Conservation (phyloP, 1,284 basidiomycete genomes). For the Anthracocystis walkeri region DNA sequence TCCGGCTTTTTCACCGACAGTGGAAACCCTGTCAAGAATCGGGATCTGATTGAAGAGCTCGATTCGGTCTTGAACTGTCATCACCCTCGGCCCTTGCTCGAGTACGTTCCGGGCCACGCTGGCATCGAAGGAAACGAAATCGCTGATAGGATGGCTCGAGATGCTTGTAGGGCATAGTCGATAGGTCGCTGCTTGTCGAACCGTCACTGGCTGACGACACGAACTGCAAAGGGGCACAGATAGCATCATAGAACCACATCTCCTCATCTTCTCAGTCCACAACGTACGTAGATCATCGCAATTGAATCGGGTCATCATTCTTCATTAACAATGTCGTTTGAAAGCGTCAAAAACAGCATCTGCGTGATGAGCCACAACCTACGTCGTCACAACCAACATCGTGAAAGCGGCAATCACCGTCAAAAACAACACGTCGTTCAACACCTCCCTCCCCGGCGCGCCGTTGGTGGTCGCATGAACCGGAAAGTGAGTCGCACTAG, state of each 20-base stretch:
- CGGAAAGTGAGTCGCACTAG: slow-evolving; percentile 13
- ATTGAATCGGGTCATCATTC: no score
- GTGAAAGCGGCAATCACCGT: slow-evolving; percentile 23
- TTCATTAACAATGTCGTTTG: no score
- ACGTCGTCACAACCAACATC: slow-evolving; percentile 19
- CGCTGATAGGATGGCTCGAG: slow-evolving; percentile 73
- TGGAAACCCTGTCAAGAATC: slow-evolving; percentile 77
- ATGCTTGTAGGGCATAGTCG: not conserved
- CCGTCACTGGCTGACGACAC: slow-evolving; percentile 61
- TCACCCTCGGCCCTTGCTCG: slow-evolving; percentile 69
- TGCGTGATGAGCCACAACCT: not conserved
- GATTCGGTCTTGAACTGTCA: slow-evolving; percentile 39
- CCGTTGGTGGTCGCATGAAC: slow-evolving; percentile 4
- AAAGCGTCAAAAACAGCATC: not conserved
- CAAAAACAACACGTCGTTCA: slow-evolving; percentile 14
- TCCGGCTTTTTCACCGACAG: slow-evolving; percentile 73
- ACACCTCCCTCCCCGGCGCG: not conserved
- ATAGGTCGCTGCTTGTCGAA: slow-evolving; percentile 72
- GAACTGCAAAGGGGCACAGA: no score
- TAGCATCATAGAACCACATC: no score
- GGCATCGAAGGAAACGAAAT: slow-evolving; percentile 81
- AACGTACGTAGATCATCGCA: no score
- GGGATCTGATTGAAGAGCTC: slow-evolving; percentile 76
- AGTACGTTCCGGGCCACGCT: slow-evolving; percentile 79
- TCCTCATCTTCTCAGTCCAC: no score